Evolutionary conservation across 805 yeast species (phyloP).

Genomic region (Barnettozyma siamensis): DNA sequence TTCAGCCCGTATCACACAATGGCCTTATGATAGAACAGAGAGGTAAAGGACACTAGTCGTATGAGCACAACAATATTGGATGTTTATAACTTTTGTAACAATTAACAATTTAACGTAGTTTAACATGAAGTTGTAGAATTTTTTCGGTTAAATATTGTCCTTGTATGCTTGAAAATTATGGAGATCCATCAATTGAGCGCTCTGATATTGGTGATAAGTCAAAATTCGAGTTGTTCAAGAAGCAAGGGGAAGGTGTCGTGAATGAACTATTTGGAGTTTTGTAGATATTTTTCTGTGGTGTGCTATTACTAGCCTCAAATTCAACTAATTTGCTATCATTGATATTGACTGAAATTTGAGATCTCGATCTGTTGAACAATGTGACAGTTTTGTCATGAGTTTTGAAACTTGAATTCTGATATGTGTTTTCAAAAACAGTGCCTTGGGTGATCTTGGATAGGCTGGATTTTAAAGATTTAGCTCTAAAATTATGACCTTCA

Average conservation of each 20-base stretch:
- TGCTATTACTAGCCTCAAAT: not conserved
- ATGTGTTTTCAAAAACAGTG: conserved; percentile 24
- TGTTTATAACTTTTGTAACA: too few species aligned
- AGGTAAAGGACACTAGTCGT: too few species aligned
- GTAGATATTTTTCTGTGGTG: conserved; percentile 10
- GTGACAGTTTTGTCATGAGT: conserved; percentile 35
- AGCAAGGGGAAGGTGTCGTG: conserved; percentile 19
- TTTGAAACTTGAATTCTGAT: conserved; percentile 31
- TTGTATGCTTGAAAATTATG: conserved; percentile 1
- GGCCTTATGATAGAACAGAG: too few species aligned
- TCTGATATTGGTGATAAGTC: conserved; percentile 26
- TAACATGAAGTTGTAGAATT: too few species aligned
- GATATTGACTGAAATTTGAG: conserved; percentile 5
- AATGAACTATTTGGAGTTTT: conserved; percentile 21
- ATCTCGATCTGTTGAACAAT: conserved; percentile 24
- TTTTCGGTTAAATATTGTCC: too few species aligned
- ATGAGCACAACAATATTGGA: too few species aligned
- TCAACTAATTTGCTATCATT: not conserved
- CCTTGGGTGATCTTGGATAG: conserved; percentile 11
- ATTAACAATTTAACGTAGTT: too few species aligned
- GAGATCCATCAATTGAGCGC: conserved; percentile 21
- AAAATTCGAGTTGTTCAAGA: conserved; percentile 13
- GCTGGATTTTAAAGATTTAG: conserved; percentile 17
- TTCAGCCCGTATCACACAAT: too few species aligned
- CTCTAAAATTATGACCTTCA: conserved; percentile 2